Conservation (phyloP, 257 asterid species). For the Cynanchum wilfordii region DNA sequence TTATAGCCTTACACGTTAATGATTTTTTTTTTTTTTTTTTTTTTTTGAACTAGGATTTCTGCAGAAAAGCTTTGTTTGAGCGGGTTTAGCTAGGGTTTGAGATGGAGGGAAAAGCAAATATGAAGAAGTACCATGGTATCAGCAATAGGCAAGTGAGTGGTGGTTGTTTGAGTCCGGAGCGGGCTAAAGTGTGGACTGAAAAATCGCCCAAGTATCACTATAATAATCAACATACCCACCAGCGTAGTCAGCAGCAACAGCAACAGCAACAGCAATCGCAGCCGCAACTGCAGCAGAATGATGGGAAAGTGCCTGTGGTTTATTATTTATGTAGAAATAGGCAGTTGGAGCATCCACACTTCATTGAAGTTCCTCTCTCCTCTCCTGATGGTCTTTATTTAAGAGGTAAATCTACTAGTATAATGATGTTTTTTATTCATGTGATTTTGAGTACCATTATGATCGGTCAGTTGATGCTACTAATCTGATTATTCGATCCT, state of each 20-base stretch:
- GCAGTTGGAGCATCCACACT: slow-evolving; percentile 95
- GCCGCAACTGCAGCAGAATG: slow-evolving; percentile 23
- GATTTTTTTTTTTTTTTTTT: neutral
- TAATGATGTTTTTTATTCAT: neutral
- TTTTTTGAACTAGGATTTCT: neutral
- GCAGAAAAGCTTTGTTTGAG: neutral
- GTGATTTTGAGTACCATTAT: neutral
- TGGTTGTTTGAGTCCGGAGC: slow-evolving; percentile 50
- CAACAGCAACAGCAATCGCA: slow-evolving; percentile 30
- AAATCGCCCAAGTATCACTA: slow-evolving; percentile 68
- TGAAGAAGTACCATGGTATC: slow-evolving; percentile 35
- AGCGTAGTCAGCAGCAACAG: slow-evolving; percentile 16
- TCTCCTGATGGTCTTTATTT: slow-evolving; percentile 79
- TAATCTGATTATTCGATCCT: neutral
- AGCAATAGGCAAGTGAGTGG: slow-evolving; percentile 24
- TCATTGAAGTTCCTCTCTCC: slow-evolving; percentile 86
- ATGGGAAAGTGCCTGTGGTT: slow-evolving; percentile 61
- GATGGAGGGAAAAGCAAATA: slow-evolving; percentile 45
- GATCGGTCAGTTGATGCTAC: neutral
- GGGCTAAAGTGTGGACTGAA: slow-evolving; percentile 82
- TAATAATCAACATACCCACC: slow-evolving; percentile 27
- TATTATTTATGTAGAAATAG: slow-evolving; percentile 80
- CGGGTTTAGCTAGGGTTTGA: neutral
- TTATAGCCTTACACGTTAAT: neutral
- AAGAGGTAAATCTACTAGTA: slow-evolving; percentile 47